Percentiles rank a stretch among this genome's conserved stretches.
phyloP scores from a whole-genome alignment of 345 rosid species.

The Erodium maritimum region DNA sequence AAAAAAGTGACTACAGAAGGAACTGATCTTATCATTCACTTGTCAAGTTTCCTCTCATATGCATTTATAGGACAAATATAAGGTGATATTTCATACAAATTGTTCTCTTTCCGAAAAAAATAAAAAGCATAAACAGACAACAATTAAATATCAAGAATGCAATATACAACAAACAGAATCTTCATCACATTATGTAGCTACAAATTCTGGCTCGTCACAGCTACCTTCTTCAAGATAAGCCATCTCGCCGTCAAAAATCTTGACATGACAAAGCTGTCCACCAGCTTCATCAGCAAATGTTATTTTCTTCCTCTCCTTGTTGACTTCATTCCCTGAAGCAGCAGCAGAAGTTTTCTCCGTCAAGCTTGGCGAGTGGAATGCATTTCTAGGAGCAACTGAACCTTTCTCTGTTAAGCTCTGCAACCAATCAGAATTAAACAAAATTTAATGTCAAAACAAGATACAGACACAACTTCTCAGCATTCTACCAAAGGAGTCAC shows the following conservation, averaged over 20 bases:
- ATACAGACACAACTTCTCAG: not conserved
- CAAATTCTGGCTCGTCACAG: no score
- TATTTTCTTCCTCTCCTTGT: slow-evolving; percentile 49
- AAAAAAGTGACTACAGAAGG: no score
- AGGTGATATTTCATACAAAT: no score
- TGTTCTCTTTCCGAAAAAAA: no score
- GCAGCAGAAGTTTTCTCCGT: slow-evolving; percentile 23
- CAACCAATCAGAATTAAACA: not conserved
- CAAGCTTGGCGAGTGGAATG: slow-evolving; percentile 31
- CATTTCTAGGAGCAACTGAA: not conserved
- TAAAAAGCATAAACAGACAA: not conserved
- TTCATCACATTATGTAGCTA: no score
- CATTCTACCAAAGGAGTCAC: not conserved
- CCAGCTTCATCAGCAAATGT: slow-evolving; percentile 87
- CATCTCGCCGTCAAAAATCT: slow-evolving; percentile 40
- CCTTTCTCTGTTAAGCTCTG: not conserved
- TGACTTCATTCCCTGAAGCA: slow-evolving; percentile 15
- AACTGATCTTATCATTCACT: no score
- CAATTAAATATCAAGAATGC: not conserved
- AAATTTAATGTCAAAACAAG: not conserved
- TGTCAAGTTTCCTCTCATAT: no score
- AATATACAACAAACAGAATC: no score
- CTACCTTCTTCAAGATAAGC: slow-evolving; percentile 11
- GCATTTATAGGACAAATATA: no score
- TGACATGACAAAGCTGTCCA: slow-evolving; percentile 65